Percentiles rank a stretch among this genome's conserved stretches.
phyloP scores from a whole-genome alignment of 1,284 basidiomycete genomes.

The Microstroma glucosiphilum region DNA sequence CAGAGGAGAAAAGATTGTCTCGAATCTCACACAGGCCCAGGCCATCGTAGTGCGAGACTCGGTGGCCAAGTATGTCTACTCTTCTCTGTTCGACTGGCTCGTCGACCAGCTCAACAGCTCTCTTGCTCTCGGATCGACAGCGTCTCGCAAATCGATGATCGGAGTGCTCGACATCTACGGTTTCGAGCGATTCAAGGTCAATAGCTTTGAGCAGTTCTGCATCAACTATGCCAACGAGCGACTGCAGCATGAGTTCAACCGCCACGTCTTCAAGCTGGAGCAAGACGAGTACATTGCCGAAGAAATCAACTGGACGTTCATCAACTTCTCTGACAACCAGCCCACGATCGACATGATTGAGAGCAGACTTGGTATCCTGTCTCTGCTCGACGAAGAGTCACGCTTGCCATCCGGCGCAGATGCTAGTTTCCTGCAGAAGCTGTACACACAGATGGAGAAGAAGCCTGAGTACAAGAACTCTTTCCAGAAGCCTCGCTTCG shows the following conservation, averaged over 20 bases:
- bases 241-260: slow-evolving; percentile 72
- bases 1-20: slow-evolving; percentile 90
- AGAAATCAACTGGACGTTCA: slow-evolving; percentile 99
- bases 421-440: slow-evolving; percentile 84
- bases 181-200: slow-evolving; percentile 55
- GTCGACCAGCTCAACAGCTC: slow-evolving; percentile 95
- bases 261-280: slow-evolving; percentile 63
- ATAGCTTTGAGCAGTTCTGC: slow-evolving; percentile 98
- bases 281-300: slow-evolving; percentile 99
- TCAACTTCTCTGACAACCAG: slow-evolving; percentile 97
- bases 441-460: slow-evolving; percentile 71
- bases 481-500: slow-evolving; percentile 97
- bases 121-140: slow-evolving; percentile 78
- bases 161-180: slow-evolving; percentile 78
- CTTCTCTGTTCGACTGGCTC: slow-evolving; percentile 97
- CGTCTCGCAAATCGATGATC: slow-evolving; percentile 90
- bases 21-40: slow-evolving; percentile 74
- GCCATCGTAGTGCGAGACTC: slow-evolving; percentile 93
- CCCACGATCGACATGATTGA: slow-evolving; percentile 98
- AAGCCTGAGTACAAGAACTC: slow-evolving; percentile 81
- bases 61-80: slow-evolving; percentile 97
- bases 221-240: slow-evolving; percentile 99
- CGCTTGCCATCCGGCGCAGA: slow-evolving; percentile 91
- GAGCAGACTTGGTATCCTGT: slow-evolving; percentile 88
- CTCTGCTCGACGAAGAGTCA: slow-evolving; percentile 95